These are phyloP conservation scores for Entrophospora sp. DNA, from an alignment of 192 early-diverging fungal species.

Conservation along the genomic window DNA sequence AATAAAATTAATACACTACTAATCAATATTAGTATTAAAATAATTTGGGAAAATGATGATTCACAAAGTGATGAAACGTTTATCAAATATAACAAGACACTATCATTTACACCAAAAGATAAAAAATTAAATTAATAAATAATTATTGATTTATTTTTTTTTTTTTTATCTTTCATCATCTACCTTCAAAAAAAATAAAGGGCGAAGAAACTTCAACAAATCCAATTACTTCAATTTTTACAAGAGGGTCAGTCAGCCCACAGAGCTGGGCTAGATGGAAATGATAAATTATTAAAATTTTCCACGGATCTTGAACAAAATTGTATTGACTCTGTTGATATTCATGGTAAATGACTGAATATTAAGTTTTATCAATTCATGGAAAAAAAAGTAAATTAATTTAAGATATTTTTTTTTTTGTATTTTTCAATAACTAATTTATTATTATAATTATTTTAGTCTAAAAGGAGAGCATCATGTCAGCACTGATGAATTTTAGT, in stretches of 20 bases:
- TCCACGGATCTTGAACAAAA: constrained; percentile 74
- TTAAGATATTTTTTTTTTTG: too few relatives aligned
- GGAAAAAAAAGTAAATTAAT: too few relatives aligned
- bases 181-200: constrained; percentile 9
- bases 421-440: too few relatives aligned
- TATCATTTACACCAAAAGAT: constrained; percentile 87
- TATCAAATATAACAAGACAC: constrained; percentile 88
- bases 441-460: too few relatives aligned
- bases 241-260: constrained; percentile 92
- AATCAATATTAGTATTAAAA: too few relatives aligned
- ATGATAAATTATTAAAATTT: constrained; percentile 68
- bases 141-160: background rate
- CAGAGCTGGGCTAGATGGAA: constrained; percentile 82
- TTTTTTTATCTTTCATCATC: background rate
- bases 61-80: too few relatives aligned
- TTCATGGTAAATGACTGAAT: constrained; percentile 88
- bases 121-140: background rate
- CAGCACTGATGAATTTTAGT: too few relatives aligned
- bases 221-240: constrained; percentile 95
- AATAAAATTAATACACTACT: too few relatives aligned
- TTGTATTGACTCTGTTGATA: constrained; percentile 80
- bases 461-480: too few relatives aligned
- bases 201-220: constrained; percentile 93
- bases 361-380: constrained; percentile 88
- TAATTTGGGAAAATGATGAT: too few relatives aligned